These are phyloP conservation scores for Candida corydali DNA, from an alignment of 805 yeast genomes.

Conservation along the genomic window DNA sequence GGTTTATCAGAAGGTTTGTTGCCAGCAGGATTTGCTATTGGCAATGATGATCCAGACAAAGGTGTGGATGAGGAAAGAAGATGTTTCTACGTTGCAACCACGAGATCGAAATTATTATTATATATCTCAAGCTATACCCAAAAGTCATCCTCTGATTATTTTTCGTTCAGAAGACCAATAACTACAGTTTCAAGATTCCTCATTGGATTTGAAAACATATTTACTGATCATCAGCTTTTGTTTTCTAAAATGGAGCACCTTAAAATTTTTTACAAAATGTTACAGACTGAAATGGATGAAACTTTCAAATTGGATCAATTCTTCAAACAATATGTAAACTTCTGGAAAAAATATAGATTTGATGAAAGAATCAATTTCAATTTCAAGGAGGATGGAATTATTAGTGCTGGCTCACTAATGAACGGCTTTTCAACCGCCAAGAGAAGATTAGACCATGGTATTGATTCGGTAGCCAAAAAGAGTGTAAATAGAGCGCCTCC, in stretches of 20 bases:
- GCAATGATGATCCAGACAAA: constrained; percentile 23
- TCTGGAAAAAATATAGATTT: constrained; percentile 9
- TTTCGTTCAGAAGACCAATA: constrained; percentile 16
- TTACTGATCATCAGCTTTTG: constrained; percentile 13
- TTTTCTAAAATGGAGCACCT: constrained; percentile 15
- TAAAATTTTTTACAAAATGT: constrained; percentile 16
- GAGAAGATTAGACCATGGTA: background rate
- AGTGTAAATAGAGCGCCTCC: constrained; percentile 9
- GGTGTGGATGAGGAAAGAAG: constrained; percentile 72
- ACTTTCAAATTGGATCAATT: constrained; percentile 8
- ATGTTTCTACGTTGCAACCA: constrained; percentile 82
- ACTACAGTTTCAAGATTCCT: constrained; percentile 27
- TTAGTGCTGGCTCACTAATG: background rate
- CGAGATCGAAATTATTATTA: constrained; percentile 67
- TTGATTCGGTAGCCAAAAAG: background rate
- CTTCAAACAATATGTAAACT: constrained; percentile 11
- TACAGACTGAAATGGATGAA: constrained; percentile 6
- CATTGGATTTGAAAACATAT: constrained; percentile 7
- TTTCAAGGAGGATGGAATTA: background rate
- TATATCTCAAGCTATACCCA: constrained; percentile 35
- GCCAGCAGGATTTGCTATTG: constrained; percentile 53
- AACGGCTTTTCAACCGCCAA: constrained; percentile 8
- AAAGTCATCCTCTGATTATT: constrained; percentile 3
- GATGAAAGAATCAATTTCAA: background rate
- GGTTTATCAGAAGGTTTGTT: constrained; percentile 62